Percentiles rank a stretch among this genome's conserved stretches.
Conservation (phyloP, 352 stramenopile species). For the Blastocystis sp. region DNA sequence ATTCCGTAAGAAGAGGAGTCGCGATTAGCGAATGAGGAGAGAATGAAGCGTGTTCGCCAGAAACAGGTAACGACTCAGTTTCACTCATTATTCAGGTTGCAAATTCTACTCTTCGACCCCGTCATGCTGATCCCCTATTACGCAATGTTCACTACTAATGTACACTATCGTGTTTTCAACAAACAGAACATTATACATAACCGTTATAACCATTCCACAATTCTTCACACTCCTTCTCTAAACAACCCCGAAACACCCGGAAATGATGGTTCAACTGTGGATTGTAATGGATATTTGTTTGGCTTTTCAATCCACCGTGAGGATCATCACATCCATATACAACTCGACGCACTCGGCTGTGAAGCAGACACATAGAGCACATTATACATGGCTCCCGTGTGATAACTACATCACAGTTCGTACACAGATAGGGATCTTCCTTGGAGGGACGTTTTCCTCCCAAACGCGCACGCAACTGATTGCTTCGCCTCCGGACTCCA, state of each 20-base stretch:
- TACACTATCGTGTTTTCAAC: constrained; percentile 23
- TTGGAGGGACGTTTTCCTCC: constrained; percentile 11
- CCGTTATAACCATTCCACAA: constrained; percentile 2
- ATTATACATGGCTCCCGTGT: constrained; percentile 37
- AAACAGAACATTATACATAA: constrained; percentile 39
- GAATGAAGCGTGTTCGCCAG: constrained; percentile 4
- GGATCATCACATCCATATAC: constrained; percentile 44
- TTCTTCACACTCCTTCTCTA: constrained; percentile 12
- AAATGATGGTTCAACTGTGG: constrained; percentile 42
- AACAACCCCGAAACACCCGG: constrained; percentile 33
- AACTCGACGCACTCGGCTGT: constrained; percentile 33
- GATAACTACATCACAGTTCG: constrained; percentile 35
- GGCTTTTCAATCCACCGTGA: constrained; percentile 13
- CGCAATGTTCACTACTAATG: background rate
- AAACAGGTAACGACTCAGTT: background rate
- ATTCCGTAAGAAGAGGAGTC: background rate
- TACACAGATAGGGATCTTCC: constrained; percentile 48
- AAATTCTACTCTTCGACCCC: background rate
- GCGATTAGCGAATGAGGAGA: background rate
- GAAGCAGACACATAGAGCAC: constrained; percentile 46
- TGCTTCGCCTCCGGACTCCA: constrained; percentile 9
- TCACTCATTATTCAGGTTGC: background rate
- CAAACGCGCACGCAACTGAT: background rate
- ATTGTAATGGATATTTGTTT: constrained; percentile 35
- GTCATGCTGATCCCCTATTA: background rate